A percentile compares a stretch with the other conserved stretches of the same genome.
phyloP scores from a whole-genome alignment of 2,329 filamentous ascomycete species.

The Trichoderma hamatum region DNA sequence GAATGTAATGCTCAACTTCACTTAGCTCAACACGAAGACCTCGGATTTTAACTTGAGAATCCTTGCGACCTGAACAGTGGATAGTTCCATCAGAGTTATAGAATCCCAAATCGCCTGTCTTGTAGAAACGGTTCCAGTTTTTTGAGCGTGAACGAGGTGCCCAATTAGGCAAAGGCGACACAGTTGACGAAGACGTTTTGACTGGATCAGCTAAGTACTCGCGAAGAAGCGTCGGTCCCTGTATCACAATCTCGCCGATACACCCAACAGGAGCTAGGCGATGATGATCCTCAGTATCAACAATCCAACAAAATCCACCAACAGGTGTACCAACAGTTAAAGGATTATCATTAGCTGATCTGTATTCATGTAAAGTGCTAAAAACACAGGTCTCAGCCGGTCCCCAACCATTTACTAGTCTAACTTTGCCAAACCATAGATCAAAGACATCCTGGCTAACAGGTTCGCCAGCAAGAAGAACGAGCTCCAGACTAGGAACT shows the following conservation, averaged over 20 bases:
- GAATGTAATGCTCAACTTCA: constrained; percentile 22
- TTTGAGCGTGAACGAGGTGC: neutral
- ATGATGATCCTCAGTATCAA: constrained; percentile 8
- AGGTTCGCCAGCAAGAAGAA: constrained; percentile 26
- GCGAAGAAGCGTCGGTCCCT: constrained; percentile 25
- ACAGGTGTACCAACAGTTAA: constrained; percentile 21
- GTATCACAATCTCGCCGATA: constrained; percentile 25
- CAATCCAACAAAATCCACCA: constrained; percentile 23
- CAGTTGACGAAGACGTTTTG: constrained; percentile 14
- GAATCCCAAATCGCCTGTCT: constrained; percentile 3
- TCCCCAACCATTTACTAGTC: constrained; percentile 25
- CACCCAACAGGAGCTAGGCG: constrained; percentile 22
- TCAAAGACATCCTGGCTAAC: constrained; percentile 25
- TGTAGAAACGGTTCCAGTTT: constrained; percentile 23
- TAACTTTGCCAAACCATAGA: constrained; percentile 20
- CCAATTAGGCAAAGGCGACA: constrained; percentile 16
- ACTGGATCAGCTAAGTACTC: constrained; percentile 20
- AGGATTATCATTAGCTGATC: constrained; percentile 17
- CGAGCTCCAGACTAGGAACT: constrained; percentile 21
- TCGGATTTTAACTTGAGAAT: constrained; percentile 26
- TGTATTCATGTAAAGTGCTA: constrained; percentile 20
- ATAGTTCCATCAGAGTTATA: constrained; percentile 25
- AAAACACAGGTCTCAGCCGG: constrained; percentile 27
- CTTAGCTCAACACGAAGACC: constrained; percentile 26
- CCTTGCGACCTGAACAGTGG: constrained; percentile 17